Evolutionary conservation across 495 filamentous ascomycete species (phyloP).

Genomic region (Tuber melanosporum): DNA sequence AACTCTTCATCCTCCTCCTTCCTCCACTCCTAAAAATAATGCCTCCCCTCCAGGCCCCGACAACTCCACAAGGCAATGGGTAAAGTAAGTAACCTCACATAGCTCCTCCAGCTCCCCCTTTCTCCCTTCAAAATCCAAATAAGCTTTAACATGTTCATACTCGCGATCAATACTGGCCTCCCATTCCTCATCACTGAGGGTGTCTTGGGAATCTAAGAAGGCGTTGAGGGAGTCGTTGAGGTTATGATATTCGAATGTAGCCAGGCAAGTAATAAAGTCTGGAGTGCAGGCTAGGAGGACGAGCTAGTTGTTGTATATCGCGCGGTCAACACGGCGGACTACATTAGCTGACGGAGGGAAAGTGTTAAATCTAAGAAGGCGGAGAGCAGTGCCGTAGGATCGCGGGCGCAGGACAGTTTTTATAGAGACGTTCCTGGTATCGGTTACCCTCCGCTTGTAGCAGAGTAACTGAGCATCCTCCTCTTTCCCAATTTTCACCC

Average conservation of each 20-base stretch:
- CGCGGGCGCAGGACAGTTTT: not conserved
- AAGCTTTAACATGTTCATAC: not conserved
- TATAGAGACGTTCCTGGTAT: not conserved
- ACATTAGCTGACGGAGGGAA: not conserved
- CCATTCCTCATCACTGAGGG: not conserved
- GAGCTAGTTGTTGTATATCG: constrained; percentile 1
- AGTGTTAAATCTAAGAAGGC: not conserved
- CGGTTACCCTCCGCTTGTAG: not conserved
- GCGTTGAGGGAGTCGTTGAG: not conserved
- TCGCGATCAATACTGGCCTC: not conserved
- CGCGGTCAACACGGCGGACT: not conserved
- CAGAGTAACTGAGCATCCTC: not conserved
- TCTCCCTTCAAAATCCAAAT: not conserved
- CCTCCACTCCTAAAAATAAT: not conserved
- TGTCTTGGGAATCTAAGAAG: not conserved
- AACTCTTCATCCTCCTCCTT: constrained; percentile 1
- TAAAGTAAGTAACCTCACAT: not conserved
- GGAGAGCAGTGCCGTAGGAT: not conserved
- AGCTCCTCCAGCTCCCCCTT: not conserved
- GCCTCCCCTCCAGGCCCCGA: not conserved
- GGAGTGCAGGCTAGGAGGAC: not conserved
- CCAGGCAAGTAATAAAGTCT: not conserved
- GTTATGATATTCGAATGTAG: not conserved
- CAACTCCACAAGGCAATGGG: not conserved
- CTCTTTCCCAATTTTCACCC: not conserved